Conservation (phyloP, 305 asterid genomes). For the Vinca major region DNA sequence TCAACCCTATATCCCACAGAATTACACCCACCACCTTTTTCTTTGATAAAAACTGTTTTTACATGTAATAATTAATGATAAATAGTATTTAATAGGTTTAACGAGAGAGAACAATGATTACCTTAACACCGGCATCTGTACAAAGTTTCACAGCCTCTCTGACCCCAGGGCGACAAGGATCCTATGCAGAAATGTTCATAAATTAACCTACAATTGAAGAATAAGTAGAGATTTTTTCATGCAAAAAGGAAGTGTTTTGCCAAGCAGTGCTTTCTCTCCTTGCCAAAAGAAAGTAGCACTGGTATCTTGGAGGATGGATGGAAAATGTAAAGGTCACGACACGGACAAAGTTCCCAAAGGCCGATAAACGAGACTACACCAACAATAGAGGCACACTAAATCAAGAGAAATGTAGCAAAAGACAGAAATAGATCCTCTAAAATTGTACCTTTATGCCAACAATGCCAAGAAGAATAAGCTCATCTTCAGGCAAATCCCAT, state of each 20-base stretch:
- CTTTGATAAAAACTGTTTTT: not conserved
- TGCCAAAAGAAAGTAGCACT: not conserved
- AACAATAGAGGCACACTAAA: constrained; percentile 2
- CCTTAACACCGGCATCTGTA: constrained; percentile 84
- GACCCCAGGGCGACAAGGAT: constrained; percentile 99
- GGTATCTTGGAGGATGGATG: not conserved
- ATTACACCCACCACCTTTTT: not conserved
- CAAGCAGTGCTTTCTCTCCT: too few species aligned
- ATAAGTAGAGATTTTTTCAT: not conserved
- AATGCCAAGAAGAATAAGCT: constrained; percentile 70
- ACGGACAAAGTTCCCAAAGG: not conserved
- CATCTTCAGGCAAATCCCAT: constrained; percentile 77
- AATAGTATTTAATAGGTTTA: not conserved
- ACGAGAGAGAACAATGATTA: constrained; percentile 21
- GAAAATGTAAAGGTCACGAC: not conserved
- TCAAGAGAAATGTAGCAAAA: not conserved
- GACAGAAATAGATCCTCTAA: not conserved
- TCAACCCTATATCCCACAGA: not conserved
- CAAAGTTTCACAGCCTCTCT: constrained; percentile 80
- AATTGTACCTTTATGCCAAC: constrained; percentile 76
- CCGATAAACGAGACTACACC: not conserved
- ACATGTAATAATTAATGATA: not conserved
- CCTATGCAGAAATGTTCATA: constrained; percentile 34
- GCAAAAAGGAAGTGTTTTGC: not conserved
- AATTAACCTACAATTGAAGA: not conserved